Evolutionary conservation across 1,284 basidiomycete genomes (phyloP).

Genomic region (Heterobasidion occidentale): DNA sequence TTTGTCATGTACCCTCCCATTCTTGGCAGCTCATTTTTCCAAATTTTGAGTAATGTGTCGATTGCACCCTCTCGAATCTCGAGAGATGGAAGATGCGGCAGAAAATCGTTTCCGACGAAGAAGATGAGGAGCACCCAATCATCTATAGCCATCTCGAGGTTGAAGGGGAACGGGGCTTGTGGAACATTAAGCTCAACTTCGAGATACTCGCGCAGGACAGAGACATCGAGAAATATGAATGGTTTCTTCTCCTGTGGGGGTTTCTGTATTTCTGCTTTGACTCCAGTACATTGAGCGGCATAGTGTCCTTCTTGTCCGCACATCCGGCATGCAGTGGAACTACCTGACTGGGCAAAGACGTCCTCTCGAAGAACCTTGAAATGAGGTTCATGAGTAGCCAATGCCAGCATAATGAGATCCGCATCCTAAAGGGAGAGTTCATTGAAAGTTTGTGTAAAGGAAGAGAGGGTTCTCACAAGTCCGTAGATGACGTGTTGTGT

Average conservation of each 20-base stretch:
- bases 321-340: constrained; percentile 73
- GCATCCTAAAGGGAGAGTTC: constrained; percentile 64
- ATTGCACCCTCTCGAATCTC: constrained; percentile 99
- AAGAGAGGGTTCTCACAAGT: constrained; percentile 47
- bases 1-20: constrained; percentile 98
- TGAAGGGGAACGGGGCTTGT: constrained; percentile 79
- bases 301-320: constrained; percentile 95
- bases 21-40: constrained; percentile 86
- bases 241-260: constrained; percentile 79
- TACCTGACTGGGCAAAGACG: constrained; percentile 85
- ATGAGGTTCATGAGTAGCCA: constrained; percentile 97
- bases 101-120: constrained; percentile 99
- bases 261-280: constrained; percentile 59
- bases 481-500: constrained; percentile 98
- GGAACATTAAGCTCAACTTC: constrained; percentile 89
- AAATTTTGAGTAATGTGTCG: constrained; percentile 92
- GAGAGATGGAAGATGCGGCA: constrained; percentile 95
- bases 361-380: constrained; percentile 98
- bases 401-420: constrained; percentile 97
- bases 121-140: constrained; percentile 99
- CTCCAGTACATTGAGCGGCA: constrained; percentile 85
- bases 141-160: constrained; percentile 95
- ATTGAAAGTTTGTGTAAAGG: constrained; percentile 7
- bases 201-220: constrained; percentile 93
- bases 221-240: constrained; percentile 98